Conservation (phyloP, 257 asterid genomes). For the Avicennia marina region DNA sequence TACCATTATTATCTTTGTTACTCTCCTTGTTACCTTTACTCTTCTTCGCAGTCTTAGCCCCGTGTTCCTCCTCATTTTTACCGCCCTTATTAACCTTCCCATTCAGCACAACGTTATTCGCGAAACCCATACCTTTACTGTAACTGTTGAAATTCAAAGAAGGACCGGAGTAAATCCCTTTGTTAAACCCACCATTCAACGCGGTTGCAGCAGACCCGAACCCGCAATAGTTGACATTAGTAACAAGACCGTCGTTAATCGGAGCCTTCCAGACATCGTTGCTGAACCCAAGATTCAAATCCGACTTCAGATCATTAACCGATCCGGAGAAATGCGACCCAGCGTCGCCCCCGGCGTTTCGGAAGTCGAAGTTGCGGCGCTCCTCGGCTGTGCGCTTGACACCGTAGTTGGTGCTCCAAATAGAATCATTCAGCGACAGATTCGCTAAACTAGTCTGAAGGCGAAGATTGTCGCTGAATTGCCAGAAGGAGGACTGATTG, state of each 20-base stretch:
- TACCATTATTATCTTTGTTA: constrained; percentile 29
- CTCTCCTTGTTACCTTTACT: constrained; percentile 45
- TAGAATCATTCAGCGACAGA: constrained; percentile 83
- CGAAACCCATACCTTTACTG: constrained; percentile 40
- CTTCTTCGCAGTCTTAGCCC: constrained; percentile 61
- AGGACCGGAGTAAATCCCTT: constrained; percentile 59
- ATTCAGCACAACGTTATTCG: constrained; percentile 35
- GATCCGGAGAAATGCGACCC: constrained; percentile 14
- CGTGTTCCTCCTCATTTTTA: constrained; percentile 46
- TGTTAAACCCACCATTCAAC: constrained; percentile 86
- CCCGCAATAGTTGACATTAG: constrained; percentile 31
- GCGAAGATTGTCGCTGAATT: constrained; percentile 94
- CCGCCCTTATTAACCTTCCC: constrained; percentile 46
- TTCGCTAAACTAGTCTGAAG: constrained; percentile 51
- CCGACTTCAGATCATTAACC: constrained; percentile 33
- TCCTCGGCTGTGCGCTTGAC: constrained; percentile 60
- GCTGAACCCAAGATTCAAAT: constrained; percentile 35
- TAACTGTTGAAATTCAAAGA: constrained; percentile 37
- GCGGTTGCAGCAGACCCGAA: constrained; percentile 37
- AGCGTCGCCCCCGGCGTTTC: constrained; percentile 42
- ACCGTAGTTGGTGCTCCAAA: constrained; percentile 72
- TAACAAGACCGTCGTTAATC: constrained; percentile 16
- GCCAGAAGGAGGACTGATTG: constrained; percentile 79
- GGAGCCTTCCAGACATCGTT: constrained; percentile 53
- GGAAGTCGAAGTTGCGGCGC: constrained; percentile 79